phyloP scores from a whole-genome alignment of 306 rosid species.

The Ammopiptanthus mongolicus region DNA sequence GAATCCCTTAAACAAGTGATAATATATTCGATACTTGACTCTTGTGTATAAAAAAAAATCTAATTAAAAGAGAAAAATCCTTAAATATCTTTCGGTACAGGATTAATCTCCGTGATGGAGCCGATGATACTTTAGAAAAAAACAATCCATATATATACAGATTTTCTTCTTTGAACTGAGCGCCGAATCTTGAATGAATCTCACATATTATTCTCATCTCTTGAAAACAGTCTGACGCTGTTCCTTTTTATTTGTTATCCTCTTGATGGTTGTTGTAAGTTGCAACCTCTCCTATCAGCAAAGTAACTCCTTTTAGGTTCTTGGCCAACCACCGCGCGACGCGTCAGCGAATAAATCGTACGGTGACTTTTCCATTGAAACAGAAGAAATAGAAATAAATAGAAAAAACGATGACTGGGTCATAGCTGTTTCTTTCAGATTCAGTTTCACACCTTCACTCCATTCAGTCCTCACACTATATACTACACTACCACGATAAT shows the following conservation, averaged over 20 bases:
- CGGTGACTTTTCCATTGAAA: not conserved
- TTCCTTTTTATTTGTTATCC: conserved; percentile 12
- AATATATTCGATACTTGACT: too few species aligned
- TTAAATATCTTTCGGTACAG: too few species aligned
- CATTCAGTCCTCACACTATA: too few species aligned
- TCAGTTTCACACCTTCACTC: not conserved
- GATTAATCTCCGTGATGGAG: too few species aligned
- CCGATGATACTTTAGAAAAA: too few species aligned
- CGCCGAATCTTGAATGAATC: not conserved
- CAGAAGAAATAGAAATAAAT: not conserved
- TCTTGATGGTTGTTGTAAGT: conserved; percentile 4
- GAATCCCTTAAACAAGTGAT: too few species aligned
- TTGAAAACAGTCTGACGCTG: not conserved
- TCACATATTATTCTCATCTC: not conserved
- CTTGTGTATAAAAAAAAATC: too few species aligned
- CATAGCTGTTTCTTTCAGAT: conserved; percentile 23
- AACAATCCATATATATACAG: too few species aligned
- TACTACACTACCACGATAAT: not conserved
- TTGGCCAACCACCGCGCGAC: conserved; percentile 20
- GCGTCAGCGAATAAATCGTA: conserved; percentile 15
- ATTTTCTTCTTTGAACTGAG: too few species aligned
- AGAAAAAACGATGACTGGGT: not conserved
- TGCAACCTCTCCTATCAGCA: conserved; percentile 10
- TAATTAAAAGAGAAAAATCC: too few species aligned
- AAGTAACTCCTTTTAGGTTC: conserved; percentile 10